Percentiles rank a stretch among this genome's conserved stretches.
Conservation (phyloP, 2,329 filamentous ascomycete genomes). For the Phaeosphaeriaceae sp. region DNA sequence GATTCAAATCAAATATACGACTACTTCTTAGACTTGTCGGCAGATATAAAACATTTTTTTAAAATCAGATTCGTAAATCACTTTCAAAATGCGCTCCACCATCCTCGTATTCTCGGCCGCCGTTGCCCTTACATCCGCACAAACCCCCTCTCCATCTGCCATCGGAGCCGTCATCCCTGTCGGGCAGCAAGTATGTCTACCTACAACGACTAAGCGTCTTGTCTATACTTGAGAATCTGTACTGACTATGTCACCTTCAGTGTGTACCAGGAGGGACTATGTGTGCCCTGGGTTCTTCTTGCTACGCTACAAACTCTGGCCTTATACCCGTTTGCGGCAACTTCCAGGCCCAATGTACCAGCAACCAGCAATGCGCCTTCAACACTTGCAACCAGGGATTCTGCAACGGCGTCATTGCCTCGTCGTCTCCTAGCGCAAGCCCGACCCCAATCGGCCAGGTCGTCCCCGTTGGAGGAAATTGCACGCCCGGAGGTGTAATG, state of each 20-base stretch:
- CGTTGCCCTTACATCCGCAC: constrained; percentile 15
- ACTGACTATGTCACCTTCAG: too few species aligned
- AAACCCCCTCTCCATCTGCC: constrained; percentile 6
- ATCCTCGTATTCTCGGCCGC: constrained; percentile 19
- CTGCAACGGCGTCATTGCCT: constrained; percentile 22
- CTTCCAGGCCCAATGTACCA: constrained; percentile 26
- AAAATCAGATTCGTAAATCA: neutral
- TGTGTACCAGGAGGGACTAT: constrained; percentile 16
- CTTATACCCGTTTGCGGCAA: constrained; percentile 22
- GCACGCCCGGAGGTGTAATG: constrained; percentile 12
- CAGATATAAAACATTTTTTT: neutral
- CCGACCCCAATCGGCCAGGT: constrained; percentile 21
- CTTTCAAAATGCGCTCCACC: constrained; percentile 22
- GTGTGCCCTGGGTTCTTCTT: constrained; percentile 22
- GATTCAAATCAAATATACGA: neutral
- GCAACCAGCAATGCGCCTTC: constrained; percentile 25
- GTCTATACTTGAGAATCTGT: too few species aligned
- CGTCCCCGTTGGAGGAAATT: neutral
- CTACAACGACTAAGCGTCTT: too few species aligned
- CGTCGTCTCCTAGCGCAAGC: constrained; percentile 17
- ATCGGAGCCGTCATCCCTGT: constrained; percentile 16
- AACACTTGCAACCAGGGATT: constrained; percentile 26
- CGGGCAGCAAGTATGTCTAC: too few species aligned
- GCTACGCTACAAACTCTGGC: constrained; percentile 24
- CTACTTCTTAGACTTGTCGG: neutral